Percentiles rank a stretch among this genome's conserved stretches.
phyloP scores from a whole-genome alignment of 345 rosid genomes.

The Gossypium mustelinum region DNA sequence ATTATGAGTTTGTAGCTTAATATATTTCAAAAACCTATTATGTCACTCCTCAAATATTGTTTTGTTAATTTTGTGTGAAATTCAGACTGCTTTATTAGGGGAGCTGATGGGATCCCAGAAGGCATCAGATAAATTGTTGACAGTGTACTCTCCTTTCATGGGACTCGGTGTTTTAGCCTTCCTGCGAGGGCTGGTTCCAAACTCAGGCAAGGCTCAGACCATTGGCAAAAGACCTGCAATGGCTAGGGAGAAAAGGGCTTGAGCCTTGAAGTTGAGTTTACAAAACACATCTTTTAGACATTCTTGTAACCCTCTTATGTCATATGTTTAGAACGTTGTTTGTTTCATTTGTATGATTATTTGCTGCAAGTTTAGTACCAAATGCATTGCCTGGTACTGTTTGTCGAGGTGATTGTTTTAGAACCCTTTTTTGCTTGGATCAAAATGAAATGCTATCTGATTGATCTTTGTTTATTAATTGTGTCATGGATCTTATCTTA shows the following conservation, averaged over 20 bases:
- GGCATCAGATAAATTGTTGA: conserved; percentile 54
- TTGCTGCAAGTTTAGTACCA: background rate
- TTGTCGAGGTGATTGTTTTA: background rate
- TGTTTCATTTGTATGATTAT: background rate
- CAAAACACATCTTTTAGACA: background rate
- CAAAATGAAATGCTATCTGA: background rate
- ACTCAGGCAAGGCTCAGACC: conserved; percentile 8
- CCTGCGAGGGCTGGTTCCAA: conserved; percentile 46
- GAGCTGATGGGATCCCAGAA: conserved; percentile 58
- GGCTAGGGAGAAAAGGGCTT: conserved; percentile 50
- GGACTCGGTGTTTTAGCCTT: conserved; percentile 55
- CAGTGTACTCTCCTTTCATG: conserved; percentile 54
- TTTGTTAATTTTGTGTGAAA: background rate
- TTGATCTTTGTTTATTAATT: background rate
- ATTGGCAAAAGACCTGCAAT: conserved; percentile 39
- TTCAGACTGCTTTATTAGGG: conserved; percentile 60
- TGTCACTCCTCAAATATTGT: no score
- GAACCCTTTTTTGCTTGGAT: background rate
- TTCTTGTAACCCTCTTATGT: background rate
- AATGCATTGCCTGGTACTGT: background rate
- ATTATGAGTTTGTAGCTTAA: background rate
- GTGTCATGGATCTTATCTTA: background rate
- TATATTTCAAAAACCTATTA: background rate
- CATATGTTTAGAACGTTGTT: background rate
- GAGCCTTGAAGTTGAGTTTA: background rate